Percentiles rank a stretch among this genome's conserved stretches.
Evolutionary conservation across 768 basidiomycete species (phyloP).

Genomic region (Termitomyces sp.): DNA sequence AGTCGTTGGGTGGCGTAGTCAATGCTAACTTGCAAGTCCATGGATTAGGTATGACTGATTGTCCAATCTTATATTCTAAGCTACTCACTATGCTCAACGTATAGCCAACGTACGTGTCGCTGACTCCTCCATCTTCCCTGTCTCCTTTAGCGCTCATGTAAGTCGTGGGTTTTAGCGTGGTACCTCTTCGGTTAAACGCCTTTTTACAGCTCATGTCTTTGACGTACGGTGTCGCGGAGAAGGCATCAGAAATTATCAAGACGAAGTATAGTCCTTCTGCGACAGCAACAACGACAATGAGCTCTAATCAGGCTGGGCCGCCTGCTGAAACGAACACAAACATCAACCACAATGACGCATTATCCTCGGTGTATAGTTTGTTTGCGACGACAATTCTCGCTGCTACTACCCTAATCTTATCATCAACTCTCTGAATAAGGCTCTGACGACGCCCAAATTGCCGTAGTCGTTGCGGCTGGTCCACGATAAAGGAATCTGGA

Average conservation of each 20-base stretch:
- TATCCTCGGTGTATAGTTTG: background rate
- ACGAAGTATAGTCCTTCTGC: background rate
- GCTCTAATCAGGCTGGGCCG: background rate
- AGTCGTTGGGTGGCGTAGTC: conserved; percentile 52
- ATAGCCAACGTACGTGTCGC: conserved; percentile 40
- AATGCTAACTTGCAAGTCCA: conserved; percentile 50
- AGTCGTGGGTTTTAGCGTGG: background rate
- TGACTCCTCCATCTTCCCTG: conserved; percentile 21
- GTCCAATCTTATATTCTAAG: background rate
- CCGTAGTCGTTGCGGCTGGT: background rate
- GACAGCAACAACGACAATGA: background rate
- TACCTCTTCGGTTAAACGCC: background rate
- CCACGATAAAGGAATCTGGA: background rate
- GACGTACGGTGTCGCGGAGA: conserved; percentile 11
- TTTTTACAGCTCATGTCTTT: conserved; percentile 4
- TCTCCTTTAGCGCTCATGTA: conserved; percentile 20
- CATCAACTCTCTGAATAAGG: background rate
- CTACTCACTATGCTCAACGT: background rate
- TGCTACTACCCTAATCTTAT: background rate
- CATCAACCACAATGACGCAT: background rate
- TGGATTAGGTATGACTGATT: conserved; percentile 31
- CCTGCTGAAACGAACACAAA: conserved; percentile 4
- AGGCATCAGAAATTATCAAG: conserved; percentile 4
- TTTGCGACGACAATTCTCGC: background rate
- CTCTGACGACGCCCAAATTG: background rate